phyloP scores from a whole-genome alignment of 495 filamentous ascomycete genomes.

The Hyaloscypha hepaticicola region DNA sequence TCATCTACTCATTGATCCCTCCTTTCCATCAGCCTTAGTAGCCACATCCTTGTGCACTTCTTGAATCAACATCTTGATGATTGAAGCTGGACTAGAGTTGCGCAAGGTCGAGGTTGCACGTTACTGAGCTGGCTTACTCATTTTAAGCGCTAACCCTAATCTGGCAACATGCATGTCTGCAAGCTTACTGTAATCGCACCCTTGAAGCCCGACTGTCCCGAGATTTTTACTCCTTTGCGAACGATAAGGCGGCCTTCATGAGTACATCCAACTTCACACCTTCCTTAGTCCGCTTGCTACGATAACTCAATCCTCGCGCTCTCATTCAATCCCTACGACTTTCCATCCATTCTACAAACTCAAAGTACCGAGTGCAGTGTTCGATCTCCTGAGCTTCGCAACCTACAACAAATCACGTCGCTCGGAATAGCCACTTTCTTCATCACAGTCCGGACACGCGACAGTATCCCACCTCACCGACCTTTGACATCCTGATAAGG shows the following conservation, averaged over 20 bases:
- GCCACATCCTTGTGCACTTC: constrained; percentile 67
- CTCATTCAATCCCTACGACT: neutral
- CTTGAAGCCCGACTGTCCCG: neutral
- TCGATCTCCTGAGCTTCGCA: neutral
- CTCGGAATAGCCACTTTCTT: neutral
- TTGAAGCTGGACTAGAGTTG: neutral
- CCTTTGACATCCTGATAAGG: constrained; percentile 2
- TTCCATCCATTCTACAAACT: neutral
- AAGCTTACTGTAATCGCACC: neutral
- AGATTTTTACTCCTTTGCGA: neutral
- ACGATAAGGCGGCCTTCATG: neutral
- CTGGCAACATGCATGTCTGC: neutral
- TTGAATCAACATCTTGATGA: constrained; percentile 60
- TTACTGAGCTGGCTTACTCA: neutral
- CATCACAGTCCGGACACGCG: constrained; percentile 2
- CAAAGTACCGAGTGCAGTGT: neutral
- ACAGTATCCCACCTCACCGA: neutral
- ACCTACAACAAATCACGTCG: neutral
- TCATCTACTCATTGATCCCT: constrained; percentile 58
- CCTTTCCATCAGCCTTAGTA: constrained; percentile 59
- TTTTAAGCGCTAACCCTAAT: neutral
- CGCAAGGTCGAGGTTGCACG: neutral
- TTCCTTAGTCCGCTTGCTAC: constrained; percentile 3
- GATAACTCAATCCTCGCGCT: neutral
- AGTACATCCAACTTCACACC: constrained; percentile 7